Conservation (phyloP, 495 filamentous ascomycete genomes). For the Trichoderma reesei region DNA sequence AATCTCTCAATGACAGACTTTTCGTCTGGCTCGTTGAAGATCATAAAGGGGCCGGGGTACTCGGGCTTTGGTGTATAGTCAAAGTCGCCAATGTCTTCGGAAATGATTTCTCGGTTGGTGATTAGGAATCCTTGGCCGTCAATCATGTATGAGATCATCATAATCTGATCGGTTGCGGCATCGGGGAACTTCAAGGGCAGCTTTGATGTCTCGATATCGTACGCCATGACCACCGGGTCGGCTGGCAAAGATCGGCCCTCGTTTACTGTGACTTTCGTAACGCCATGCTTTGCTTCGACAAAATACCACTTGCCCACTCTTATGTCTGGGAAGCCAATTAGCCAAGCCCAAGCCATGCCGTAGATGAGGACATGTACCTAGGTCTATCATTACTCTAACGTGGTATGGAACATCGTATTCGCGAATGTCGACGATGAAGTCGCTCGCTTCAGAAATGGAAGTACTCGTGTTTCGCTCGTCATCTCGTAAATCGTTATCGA, state of each 20-base stretch:
- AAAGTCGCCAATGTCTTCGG: slow-evolving; percentile 95
- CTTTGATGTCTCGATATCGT: slow-evolving; percentile 97
- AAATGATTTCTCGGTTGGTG: slow-evolving; percentile 96
- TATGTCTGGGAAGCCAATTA: slow-evolving; percentile 53
- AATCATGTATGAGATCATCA: slow-evolving; percentile 99
- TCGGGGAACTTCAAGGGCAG: slow-evolving; percentile 97
- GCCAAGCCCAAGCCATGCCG: not conserved
- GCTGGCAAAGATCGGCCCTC: slow-evolving; percentile 82
- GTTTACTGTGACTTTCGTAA: slow-evolving; percentile 68
- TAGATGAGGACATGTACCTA: slow-evolving; percentile 40
- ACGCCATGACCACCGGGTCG: slow-evolving; percentile 93
- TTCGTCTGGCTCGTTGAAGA: slow-evolving; percentile 97
- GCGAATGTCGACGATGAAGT: slow-evolving; percentile 97
- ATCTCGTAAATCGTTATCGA: slow-evolving; percentile 72
- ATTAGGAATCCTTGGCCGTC: slow-evolving; percentile 97
- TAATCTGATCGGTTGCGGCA: slow-evolving; percentile 87
- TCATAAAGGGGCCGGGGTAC: slow-evolving; percentile 87
- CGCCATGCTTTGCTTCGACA: slow-evolving; percentile 87
- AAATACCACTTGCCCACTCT: slow-evolving; percentile 96
- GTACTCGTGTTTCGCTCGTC: slow-evolving; percentile 74
- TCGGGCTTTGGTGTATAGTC: slow-evolving; percentile 97
- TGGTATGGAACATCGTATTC: slow-evolving; percentile 99
- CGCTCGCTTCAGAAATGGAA: slow-evolving; percentile 77
- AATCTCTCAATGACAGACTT: slow-evolving; percentile 81
- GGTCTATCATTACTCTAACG: slow-evolving; percentile 95